These are phyloP conservation scores for Solanum lignicaule DNA, from an alignment of 257 asterid species.

Conservation along the genomic window DNA sequence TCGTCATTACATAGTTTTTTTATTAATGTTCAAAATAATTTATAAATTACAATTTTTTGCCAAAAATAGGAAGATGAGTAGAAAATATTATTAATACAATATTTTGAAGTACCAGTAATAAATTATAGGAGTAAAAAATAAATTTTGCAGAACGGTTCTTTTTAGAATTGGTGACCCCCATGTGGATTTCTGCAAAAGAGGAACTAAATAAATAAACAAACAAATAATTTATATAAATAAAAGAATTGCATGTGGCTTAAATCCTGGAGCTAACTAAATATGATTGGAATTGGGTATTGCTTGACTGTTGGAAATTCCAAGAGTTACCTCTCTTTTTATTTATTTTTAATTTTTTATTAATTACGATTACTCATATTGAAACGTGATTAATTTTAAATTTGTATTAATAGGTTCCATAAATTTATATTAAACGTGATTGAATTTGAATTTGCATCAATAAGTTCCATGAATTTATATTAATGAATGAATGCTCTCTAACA, in stretches of 20 bases:
- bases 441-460: background rate
- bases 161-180: background rate
- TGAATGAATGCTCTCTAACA: background rate
- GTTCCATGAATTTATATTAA: background rate
- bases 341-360: background rate
- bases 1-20: too few species aligned
- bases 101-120: background rate
- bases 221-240: background rate
- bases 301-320: background rate
- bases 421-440: background rate
- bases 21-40: background rate
- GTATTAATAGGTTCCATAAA: accelerated
- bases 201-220: background rate
- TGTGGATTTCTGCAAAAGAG: background rate
- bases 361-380: accelerated
- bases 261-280: background rate
- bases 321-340: background rate
- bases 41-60: background rate
- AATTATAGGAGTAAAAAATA: background rate
- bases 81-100: background rate
- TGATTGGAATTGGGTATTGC: background rate
- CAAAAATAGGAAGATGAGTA: background rate
- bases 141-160: background rate
- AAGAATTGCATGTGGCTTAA: background rate
- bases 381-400: background rate